Evolutionary conservation across 2,329 filamentous ascomycete genomes (phyloP).

Genomic region (Aspergillus bombycis): DNA sequence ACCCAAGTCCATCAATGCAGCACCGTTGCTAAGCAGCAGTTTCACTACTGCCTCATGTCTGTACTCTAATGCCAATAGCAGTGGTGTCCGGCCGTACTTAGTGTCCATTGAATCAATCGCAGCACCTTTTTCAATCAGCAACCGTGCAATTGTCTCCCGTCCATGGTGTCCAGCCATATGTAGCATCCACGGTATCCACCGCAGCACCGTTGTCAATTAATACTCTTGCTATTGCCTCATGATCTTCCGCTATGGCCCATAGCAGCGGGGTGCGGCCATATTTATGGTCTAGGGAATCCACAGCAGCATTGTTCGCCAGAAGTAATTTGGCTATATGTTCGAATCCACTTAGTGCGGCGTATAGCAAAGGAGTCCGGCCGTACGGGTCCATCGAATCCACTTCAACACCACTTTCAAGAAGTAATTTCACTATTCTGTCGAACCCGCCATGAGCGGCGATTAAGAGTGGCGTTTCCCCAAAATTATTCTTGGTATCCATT

Average conservation of each 20-base stretch:
- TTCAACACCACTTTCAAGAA: background rate
- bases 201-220: background rate
- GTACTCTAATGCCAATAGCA: constrained; percentile 1
- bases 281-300: background rate
- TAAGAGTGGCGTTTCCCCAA: background rate
- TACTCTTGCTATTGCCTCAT: background rate
- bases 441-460: background rate
- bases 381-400: background rate
- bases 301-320: background rate
- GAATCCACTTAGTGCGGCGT: background rate
- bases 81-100: background rate
- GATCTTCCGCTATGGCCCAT: constrained; percentile 11
- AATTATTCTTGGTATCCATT: background rate
- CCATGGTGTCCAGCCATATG: background rate
- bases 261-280: constrained; percentile 11
- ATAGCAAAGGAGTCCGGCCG: background rate
- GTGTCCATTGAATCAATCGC: background rate
- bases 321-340: background rate
- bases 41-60: background rate
- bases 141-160: background rate
- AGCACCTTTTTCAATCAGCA: constrained; percentile 7
- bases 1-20: background rate
- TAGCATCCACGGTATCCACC: background rate
- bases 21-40: background rate
- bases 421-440: background rate